Percentiles rank a stretch among this genome's conserved stretches.
These are phyloP conservation scores for Penicillium decumbens DNA, from an alignment of 2,329 filamentous ascomycete species.

Conservation along the genomic window DNA sequence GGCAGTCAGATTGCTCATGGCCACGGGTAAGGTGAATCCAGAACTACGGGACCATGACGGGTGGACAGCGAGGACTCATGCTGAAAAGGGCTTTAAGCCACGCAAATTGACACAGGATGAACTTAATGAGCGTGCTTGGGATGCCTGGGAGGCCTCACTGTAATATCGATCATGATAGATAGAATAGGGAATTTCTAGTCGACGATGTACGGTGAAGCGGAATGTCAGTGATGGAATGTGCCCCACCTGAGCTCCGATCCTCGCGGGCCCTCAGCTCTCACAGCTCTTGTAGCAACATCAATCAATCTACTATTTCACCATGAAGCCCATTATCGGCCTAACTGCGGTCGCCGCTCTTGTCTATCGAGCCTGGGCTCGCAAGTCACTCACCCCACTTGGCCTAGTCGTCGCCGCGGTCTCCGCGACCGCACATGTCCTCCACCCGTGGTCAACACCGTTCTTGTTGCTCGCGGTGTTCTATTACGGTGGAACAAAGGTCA, in stretches of 20 bases:
- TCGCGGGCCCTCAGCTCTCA: not conserved
- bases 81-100: not conserved
- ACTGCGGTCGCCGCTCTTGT: constrained; percentile 55
- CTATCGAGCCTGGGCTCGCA: constrained; percentile 64
- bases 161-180: not conserved
- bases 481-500: constrained; percentile 74
- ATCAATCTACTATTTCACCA: constrained; percentile 12
- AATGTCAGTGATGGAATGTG: not conserved
- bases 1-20: not conserved
- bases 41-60: not conserved
- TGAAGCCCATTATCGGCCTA: constrained; percentile 44
- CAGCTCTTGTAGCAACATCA: not conserved
- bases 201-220: not conserved
- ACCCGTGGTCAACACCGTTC: constrained; percentile 93
- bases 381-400: constrained; percentile 73
- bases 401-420: constrained; percentile 68
- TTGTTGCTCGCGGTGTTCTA: constrained; percentile 79
- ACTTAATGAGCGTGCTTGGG: not conserved
- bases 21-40: not conserved
- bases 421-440: constrained; percentile 75
- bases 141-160: not conserved
- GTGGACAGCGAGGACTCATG: not conserved
- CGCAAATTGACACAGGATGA: not conserved
- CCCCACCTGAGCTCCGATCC: constrained; percentile 16
- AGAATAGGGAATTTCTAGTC: not conserved